phyloP scores from a whole-genome alignment of 2,329 filamentous ascomycete genomes.

The Fusarium algeriense region DNA sequence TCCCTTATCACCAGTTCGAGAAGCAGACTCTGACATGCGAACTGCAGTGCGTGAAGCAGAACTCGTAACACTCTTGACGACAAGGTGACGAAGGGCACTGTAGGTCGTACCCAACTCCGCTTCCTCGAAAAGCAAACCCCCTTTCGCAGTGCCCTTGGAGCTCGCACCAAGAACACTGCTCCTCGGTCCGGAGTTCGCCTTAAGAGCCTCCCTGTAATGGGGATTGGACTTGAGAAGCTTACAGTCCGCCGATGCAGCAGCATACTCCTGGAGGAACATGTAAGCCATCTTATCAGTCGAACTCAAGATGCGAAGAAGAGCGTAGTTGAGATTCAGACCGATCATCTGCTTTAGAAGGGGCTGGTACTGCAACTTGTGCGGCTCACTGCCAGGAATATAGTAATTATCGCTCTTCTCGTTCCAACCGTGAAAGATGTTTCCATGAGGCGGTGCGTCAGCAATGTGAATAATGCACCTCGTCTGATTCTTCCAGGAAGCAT shows the following conservation, averaged over 20 bases:
- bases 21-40: constrained; percentile 22
- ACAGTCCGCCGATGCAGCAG: constrained; percentile 7
- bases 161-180: neutral
- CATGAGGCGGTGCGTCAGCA: constrained; percentile 27
- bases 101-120: constrained; percentile 14
- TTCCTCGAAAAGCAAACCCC: constrained; percentile 17
- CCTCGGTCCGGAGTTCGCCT: neutral
- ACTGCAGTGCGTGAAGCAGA: constrained; percentile 27
- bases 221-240: constrained; percentile 12
- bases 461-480: constrained; percentile 46
- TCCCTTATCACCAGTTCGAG: constrained; percentile 15
- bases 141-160: constrained; percentile 15
- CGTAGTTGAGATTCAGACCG: constrained; percentile 24
- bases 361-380: constrained; percentile 12
- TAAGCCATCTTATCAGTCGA: constrained; percentile 9
- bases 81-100: constrained; percentile 10
- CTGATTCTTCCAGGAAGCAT: constrained; percentile 50
- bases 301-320: constrained; percentile 13
- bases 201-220: neutral
- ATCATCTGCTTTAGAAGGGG: constrained; percentile 28
- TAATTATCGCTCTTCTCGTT: neutral
- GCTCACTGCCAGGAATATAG: constrained; percentile 4
- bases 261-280: constrained; percentile 14
- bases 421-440: constrained; percentile 7
- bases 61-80: constrained; percentile 27